These are phyloP conservation scores for Echium plantagineum DNA, from an alignment of 257 asterid genomes.

Conservation along the genomic window DNA sequence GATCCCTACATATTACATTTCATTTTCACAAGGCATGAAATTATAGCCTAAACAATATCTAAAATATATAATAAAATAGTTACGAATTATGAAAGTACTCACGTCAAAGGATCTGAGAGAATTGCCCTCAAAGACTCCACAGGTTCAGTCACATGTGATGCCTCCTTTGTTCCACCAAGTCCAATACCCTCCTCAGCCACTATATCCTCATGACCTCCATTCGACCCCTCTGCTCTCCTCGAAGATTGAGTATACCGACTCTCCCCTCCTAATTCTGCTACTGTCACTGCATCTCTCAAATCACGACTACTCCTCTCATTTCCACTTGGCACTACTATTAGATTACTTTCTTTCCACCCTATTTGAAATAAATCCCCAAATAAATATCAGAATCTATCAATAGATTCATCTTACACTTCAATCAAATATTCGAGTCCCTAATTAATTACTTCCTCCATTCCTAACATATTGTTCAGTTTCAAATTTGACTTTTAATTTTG, in stretches of 20 bases:
- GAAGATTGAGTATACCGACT: conserved; percentile 40
- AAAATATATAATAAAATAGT: not conserved
- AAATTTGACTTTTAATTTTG: too few relatives aligned
- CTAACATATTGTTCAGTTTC: too few relatives aligned
- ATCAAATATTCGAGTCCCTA: not conserved
- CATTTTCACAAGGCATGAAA: too few relatives aligned
- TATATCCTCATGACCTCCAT: conserved; percentile 34
- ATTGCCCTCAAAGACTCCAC: conserved; percentile 67
- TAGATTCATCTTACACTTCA: not conserved
- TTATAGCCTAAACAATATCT: not conserved
- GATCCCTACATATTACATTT: too few relatives aligned
- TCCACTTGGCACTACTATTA: conserved; percentile 8
- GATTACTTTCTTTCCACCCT: conserved; percentile 47
- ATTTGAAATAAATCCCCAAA: not conserved
- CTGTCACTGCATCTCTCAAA: conserved; percentile 31
- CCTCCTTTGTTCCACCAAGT: conserved; percentile 71
- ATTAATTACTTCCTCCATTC: not conserved
- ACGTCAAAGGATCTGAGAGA: conserved; percentile 85
- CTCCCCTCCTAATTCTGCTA: conserved; percentile 35
- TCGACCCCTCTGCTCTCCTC: conserved; percentile 43
- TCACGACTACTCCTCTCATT: conserved; percentile 21
- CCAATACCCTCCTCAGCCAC: conserved; percentile 47
- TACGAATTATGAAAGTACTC: conserved; percentile 13
- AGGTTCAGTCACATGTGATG: conserved; percentile 36
- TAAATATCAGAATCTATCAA: not conserved